Conservation (phyloP, 208 protist genomes). For the Leishmania tarentolae region DNA sequence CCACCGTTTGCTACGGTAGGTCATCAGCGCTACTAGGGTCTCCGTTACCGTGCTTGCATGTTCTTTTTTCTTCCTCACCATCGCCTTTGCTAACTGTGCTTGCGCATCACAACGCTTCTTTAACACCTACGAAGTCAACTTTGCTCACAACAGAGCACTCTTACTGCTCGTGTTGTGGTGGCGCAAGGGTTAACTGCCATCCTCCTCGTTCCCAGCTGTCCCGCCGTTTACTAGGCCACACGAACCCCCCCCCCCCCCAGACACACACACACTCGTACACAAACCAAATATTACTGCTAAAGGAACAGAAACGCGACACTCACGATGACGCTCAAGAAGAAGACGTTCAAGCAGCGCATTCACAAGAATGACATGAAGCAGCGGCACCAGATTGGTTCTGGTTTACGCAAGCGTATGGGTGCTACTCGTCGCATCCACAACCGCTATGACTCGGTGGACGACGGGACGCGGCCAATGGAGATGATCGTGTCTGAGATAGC, state of each 20-base stretch:
- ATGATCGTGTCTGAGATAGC: conserved; percentile 68
- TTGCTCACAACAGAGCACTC: background rate
- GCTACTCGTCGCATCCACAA: conserved; percentile 52
- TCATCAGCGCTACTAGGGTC: background rate
- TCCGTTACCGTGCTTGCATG: background rate
- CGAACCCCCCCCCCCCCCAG: background rate
- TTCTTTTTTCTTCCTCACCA: background rate
- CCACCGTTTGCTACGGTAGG: background rate
- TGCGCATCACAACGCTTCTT: background rate
- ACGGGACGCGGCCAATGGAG: conserved; percentile 56
- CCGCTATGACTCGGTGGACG: conserved; percentile 67
- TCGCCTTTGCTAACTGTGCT: background rate
- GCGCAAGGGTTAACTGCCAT: background rate
- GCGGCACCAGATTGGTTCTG: conserved; percentile 51
- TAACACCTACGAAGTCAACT: background rate
- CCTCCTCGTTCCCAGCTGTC: background rate
- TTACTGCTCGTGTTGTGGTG: background rate
- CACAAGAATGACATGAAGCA: conserved; percentile 77
- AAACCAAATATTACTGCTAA: background rate
- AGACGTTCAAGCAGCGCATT: conserved; percentile 82
- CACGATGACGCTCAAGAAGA: conserved; percentile 48
- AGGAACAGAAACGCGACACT: background rate
- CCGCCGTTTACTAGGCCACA: background rate
- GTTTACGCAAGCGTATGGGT: conserved; percentile 72
- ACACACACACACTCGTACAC: background rate